Evolutionary conservation across 352 stramenopile species (phyloP), one percentile per base, ranked within the genome.

Genomic region (Globisporangium nagaii): DNA sequence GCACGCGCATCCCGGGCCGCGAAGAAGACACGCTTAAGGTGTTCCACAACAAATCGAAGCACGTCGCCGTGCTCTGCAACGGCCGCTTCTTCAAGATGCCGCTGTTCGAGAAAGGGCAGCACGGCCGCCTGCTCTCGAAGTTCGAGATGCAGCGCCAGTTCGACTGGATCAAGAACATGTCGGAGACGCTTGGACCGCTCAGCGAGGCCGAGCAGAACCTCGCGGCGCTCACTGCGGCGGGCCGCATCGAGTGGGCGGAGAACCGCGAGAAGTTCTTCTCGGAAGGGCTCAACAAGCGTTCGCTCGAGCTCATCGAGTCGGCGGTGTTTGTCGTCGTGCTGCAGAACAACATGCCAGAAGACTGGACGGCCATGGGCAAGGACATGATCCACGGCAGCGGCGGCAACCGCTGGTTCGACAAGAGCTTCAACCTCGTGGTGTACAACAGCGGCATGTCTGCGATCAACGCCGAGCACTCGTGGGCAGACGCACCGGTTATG

Each of bases 391-490:
- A 93, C 62, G 84, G 87, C 54, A 87, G 43, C 45, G 94, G 94
- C 34, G 73, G 77, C 48, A 98, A 98, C 81, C 90, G 96, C 40
- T 99, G 91, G 90, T 99, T 98, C 60, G 96, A 99, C 72, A 99
- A 99, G 75, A 95, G 84, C 6, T 94, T 99, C 56, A 96, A 98
- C 67, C 50, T 99, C 4, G 83, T 99, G 31, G 83, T 97, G 30
- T 98, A 95, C 60, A 86, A 88, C 35, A 98, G 98, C 72, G 95
- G 92, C 19, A 92, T 98, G 28, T 81, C 80, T 44, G 96, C 93
- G 17, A 83, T 98, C 58, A 87, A 97, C 47, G 93, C 89, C 1
- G 95, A 99, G 68, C 96, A 99, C 67, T 84, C 92, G 17, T 96
- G 88, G 88, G 88, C 88, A 3, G 88, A 96, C 47, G 88, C 88